phyloP scores from a whole-genome alignment of 176 grass and related monocot species.

The Typha latifolia region DNA sequence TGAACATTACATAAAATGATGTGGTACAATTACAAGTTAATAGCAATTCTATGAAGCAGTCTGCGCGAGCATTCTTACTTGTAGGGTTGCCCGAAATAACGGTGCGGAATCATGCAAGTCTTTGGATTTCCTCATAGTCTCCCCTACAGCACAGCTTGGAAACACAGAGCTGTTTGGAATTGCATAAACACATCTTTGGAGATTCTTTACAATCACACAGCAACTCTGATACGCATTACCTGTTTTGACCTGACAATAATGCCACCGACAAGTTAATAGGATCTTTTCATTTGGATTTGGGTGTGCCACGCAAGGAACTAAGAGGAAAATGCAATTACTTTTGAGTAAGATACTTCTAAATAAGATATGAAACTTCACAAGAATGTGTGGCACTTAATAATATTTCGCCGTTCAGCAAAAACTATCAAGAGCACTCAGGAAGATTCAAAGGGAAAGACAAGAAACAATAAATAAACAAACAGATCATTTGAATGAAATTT shows the following conservation, averaged over 20 bases:
- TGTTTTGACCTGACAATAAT: constrained; percentile 67
- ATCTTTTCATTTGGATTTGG: neutral
- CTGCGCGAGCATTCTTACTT: constrained; percentile 37
- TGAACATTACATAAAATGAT: neutral
- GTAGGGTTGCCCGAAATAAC: constrained; percentile 56
- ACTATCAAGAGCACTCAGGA: no score
- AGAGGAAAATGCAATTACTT: neutral
- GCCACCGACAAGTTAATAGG: neutral
- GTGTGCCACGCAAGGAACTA: neutral
- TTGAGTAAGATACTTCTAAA: no score
- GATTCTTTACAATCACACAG: constrained; percentile 72
- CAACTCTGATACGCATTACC: constrained; percentile 68
- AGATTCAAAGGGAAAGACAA: no score
- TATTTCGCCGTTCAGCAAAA: no score
- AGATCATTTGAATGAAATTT: no score
- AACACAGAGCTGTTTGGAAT: constrained; percentile 71
- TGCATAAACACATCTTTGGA: constrained; percentile 96
- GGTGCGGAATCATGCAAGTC: constrained; percentile 32
- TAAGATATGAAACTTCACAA: no score
- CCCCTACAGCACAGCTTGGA: constrained; percentile 35
- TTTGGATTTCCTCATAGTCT: constrained; percentile 29
- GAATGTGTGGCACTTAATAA: no score
- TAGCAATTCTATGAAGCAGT: neutral
- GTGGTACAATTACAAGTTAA: neutral
- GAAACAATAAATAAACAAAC: no score